Evolutionary conservation across 306 rosid genomes (phyloP), one percentile per base, ranked within the genome.

Genomic region (Pterocarpus macrocarpus): DNA sequence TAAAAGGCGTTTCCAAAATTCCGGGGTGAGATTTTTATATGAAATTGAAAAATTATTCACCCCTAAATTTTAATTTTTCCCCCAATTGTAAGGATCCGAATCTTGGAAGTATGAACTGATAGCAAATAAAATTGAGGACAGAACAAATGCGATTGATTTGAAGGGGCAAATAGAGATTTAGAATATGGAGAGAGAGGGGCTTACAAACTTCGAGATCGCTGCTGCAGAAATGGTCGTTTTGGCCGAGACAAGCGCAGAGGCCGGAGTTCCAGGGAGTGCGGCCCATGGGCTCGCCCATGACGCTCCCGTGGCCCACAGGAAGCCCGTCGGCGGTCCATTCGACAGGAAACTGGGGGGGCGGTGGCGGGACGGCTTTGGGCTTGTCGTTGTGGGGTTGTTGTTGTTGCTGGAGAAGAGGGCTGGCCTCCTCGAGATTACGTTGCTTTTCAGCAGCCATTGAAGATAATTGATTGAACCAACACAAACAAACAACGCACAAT

Each of bases 141-240:
- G 53, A 47, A 47, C 13, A 77, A 77, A 22, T 36, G 39, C 3
- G 11, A 64, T 22, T 38, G 7, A 57, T 34, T 76, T 35, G 38
- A 77, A 49, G 13, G 38, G 9, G 58, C 47, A 45, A 58, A 7
- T n/a, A 36, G 52, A 33, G 66, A 15, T 50, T 50, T 14, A 50
- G 16, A 47, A 47, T 3, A 47, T 12, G 11, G 3, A 3, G 15
- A 50, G 12, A 69, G 56, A 84, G 13, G 13, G 36, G 22, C 99
- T 88, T 79, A 95, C 99, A 95, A 88, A 95, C 99, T 95, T 95
- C 99, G 49, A 95, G 89, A 90, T 93, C 99, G 89, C 94, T 87
- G 85, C 99, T 88, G 79, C 96, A 93, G 83, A 95, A 95, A 9
- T 95, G 91, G 80, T 95, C 99, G 82, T 77, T 89, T 17, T 91